Base-by-base conservation (phyloP, 345 rosid species). In the Cardamine chenopodiifolia region DNA sequence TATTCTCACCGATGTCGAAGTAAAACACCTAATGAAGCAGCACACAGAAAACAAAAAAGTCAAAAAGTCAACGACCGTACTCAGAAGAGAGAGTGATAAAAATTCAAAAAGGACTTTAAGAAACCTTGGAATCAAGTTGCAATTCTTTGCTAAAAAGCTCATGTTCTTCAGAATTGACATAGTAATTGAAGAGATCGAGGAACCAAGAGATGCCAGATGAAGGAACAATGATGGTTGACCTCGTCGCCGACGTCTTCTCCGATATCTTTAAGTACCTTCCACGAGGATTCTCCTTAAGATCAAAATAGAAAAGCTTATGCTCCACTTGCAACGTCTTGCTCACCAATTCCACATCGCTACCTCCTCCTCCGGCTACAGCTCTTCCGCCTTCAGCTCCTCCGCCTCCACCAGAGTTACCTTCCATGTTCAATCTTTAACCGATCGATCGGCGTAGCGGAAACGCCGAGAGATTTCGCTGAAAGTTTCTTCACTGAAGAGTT, bases 191-290 rank as follows among this genome's bases (percentile, higher is more conserved):
- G 80, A 92, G 99, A 78, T 95, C 93, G 61, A 95, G 83, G 86
- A 95, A 95, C 99, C 99, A 95, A 26, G 99, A 89, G 78, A 95
- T 89, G 69, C 99, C 99, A 1, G 97, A 86, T 76, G 82, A 95
- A 58, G 99, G 99, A 39, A 95, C 97, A 49, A 95, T 95, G 87
- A 95, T 92, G 70, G 99, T 95, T 81, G 99, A 92, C 85, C 99
- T 82, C 25, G 97, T 95, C 45, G 99, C 93, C n/a, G 97, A 90
- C 15, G 99, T 95, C 79, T 95, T 95, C 90, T 95, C 97, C 7
- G 97, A 95, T 71, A 95, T 90, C 84, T 95, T 95, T 26, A 95
- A 82, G 82, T 95, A 95, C 22, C 99, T 82, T 5, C 99, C 99
- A 15, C 98, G 89, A 25, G 97, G 97, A 58, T 94, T 91, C 89